Percentiles rank a stretch among this genome's conserved stretches.
phyloP scores from a whole-genome alignment of 2,329 filamentous ascomycete species.

The Pseudopyricularia cyperi region DNA sequence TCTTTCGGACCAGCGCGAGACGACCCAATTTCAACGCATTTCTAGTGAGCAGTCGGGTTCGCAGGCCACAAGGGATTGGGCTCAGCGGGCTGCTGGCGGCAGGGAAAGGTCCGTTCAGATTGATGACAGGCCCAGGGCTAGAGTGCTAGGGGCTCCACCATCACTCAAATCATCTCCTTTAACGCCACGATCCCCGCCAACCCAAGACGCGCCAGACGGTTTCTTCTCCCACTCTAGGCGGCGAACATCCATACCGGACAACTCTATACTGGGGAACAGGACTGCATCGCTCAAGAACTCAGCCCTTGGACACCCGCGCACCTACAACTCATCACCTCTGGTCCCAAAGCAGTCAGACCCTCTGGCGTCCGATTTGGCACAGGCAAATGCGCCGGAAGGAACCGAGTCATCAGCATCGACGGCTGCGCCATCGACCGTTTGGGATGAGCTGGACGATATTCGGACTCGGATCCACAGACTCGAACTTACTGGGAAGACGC shows the following conservation, averaged over 20 bases:
- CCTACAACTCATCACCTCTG: slow-evolving; percentile 48
- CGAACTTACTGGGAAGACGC: slow-evolving; percentile 79
- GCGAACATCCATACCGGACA: slow-evolving; percentile 36
- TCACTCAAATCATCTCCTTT: slow-evolving; percentile 24
- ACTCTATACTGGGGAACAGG: slow-evolving; percentile 25
- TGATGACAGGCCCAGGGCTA: slow-evolving; percentile 13
- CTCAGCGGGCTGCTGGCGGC: slow-evolving; percentile 24
- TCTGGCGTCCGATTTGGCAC: slow-evolving; percentile 22
- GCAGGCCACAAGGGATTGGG: slow-evolving; percentile 25
- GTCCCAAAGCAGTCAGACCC: slow-evolving; percentile 30
- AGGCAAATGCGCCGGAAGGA: slow-evolving; percentile 38
- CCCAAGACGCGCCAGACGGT: slow-evolving; percentile 26
- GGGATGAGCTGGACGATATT: slow-evolving; percentile 93
- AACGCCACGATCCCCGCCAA: slow-evolving; percentile 33
- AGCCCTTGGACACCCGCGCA: slow-evolving; percentile 24
- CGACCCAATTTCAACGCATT: slow-evolving; percentile 22
- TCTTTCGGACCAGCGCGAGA: slow-evolving; percentile 44
- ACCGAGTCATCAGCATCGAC: slow-evolving; percentile 84
- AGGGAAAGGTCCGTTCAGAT: slow-evolving; percentile 24
- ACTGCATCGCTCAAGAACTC: slow-evolving; percentile 28
- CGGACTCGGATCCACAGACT: slow-evolving; percentile 87
- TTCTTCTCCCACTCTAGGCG: slow-evolving; percentile 19
- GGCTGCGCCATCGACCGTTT: slow-evolving; percentile 82
- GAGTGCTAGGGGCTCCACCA: slow-evolving; percentile 2
- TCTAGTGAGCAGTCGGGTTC: slow-evolving; percentile 28